These are phyloP conservation scores for Penicillium paneum DNA, from an alignment of 2,329 filamentous ascomycete genomes.

Conservation along the genomic window DNA sequence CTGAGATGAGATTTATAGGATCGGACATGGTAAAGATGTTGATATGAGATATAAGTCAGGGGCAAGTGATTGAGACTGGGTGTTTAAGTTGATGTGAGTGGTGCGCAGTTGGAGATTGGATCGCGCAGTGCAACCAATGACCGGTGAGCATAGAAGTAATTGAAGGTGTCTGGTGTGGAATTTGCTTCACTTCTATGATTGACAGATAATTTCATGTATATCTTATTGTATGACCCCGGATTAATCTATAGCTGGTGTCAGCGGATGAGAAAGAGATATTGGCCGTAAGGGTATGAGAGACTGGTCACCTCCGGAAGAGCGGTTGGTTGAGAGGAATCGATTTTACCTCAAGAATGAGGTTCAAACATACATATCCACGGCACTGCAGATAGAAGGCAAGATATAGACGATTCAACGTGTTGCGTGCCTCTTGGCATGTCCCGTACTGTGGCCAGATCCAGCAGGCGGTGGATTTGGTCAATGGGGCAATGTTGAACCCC, in stretches of 20 bases:
- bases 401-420: not conserved
- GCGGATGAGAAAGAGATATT: not conserved
- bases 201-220: not conserved
- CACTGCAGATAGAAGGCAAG: not conserved
- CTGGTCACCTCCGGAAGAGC: no score
- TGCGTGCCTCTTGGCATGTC: not conserved
- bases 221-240: not conserved
- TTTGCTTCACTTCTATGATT: not conserved
- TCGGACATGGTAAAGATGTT: slow-evolving; percentile 12
- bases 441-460: not conserved
- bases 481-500: not conserved
- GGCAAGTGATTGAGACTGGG: not conserved
- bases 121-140: not conserved
- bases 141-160: not conserved
- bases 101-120: not conserved
- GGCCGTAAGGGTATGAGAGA: not conserved
- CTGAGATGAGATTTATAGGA: not conserved
- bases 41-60: not conserved
- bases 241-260: slow-evolving; percentile 3
- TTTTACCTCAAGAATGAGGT: not conserved
- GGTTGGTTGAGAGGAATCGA: not conserved
- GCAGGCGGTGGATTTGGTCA: not conserved
- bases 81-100: not conserved
- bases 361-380: not conserved
- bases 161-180: not conserved